Conservation (phyloP, 1,139 yeast genomes). For the Protomyces pachydermus region DNA sequence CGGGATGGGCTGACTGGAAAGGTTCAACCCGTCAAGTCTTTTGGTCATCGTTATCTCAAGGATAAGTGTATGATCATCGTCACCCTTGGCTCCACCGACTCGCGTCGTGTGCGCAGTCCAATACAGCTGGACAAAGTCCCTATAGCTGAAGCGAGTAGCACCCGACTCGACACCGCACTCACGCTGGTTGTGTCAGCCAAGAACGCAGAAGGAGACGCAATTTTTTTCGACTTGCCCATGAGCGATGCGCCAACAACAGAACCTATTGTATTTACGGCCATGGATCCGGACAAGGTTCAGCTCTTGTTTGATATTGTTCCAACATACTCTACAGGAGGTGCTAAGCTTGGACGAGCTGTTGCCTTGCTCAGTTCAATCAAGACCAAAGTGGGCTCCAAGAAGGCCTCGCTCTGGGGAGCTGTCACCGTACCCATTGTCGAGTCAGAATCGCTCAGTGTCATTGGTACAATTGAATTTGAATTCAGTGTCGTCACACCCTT, state of each 20-base stretch:
- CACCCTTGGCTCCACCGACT: conserved; percentile 82
- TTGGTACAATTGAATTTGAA: conserved; percentile 76
- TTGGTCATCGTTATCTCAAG: conserved; percentile 74
- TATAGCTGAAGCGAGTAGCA: conserved; percentile 65
- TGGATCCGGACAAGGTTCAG: conserved; percentile 49
- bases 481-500: conserved; percentile 69
- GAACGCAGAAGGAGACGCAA: conserved; percentile 56
- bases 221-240: conserved; percentile 71
- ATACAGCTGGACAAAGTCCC: conserved; percentile 70
- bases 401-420: conserved; percentile 61
- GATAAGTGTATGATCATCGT: conserved; percentile 64
- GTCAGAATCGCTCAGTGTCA: conserved; percentile 60
- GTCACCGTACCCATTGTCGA: conserved; percentile 77
- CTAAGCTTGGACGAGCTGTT: conserved; percentile 76
- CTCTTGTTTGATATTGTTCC: conserved; percentile 85
- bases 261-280: conserved; percentile 70
- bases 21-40: conserved; percentile 53
- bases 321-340: conserved; percentile 60
- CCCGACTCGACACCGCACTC: conserved; percentile 83
- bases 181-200: conserved; percentile 63
- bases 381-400: conserved; percentile 65
- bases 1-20: background rate
- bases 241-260: conserved; percentile 76
- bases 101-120: conserved; percentile 56
- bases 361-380: conserved; percentile 62